These are phyloP conservation scores for Aspergillus tamarii DNA, from an alignment of 2,329 filamentous ascomycete genomes.

Conservation along the genomic window DNA sequence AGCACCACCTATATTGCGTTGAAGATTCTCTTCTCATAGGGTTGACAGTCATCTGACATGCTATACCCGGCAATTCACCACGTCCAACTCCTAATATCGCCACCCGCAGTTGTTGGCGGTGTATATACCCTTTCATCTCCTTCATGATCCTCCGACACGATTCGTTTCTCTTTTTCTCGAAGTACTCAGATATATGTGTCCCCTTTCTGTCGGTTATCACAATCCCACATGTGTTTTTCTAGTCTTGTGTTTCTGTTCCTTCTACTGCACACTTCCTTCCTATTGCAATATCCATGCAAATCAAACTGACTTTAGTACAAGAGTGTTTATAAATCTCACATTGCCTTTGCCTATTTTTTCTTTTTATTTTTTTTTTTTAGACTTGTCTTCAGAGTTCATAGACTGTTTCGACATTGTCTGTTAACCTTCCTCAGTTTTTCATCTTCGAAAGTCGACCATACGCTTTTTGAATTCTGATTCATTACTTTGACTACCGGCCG, in stretches of 20 bases:
- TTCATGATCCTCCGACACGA: not conserved
- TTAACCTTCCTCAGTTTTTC: not conserved
- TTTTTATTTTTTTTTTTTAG: not conserved
- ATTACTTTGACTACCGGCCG: not conserved
- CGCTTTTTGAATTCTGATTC: not conserved
- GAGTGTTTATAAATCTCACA: slow-evolving; percentile 1
- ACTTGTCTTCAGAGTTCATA: not conserved
- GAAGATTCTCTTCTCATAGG: not conserved
- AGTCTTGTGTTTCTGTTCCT: not conserved
- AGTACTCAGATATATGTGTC: not conserved
- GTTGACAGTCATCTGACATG: slow-evolving; percentile 2
- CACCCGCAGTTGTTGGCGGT: not conserved
- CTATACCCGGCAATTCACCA: slow-evolving; percentile 1
- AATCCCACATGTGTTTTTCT: not conserved
- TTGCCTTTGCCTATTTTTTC: not conserved
- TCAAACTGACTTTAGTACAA: not conserved
- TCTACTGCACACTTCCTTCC: not conserved
- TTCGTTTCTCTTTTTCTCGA: not conserved
- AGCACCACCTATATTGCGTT: not conserved
- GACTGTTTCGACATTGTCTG: not conserved
- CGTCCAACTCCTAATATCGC: not conserved
- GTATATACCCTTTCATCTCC: not conserved
- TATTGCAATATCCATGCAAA: not conserved
- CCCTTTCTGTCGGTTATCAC: no score
- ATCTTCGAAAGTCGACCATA: not conserved